Evolutionary conservation across 257 asterid species (phyloP), one percentile per base, ranked within the genome.

Genomic region (Fraxinus pennsylvanica): DNA sequence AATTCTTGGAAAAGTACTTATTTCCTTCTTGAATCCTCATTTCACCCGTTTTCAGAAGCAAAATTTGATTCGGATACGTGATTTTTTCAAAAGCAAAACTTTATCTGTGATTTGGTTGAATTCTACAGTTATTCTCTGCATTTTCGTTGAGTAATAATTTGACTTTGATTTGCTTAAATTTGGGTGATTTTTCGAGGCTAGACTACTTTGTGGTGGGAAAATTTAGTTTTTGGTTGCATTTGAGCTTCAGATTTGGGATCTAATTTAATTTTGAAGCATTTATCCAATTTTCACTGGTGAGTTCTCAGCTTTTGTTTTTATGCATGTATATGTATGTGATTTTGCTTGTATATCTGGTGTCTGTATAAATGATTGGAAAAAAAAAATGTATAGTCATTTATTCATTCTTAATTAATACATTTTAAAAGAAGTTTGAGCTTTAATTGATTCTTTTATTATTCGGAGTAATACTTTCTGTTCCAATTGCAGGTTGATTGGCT

Each of bases 11-110:
- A 78, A 70, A 61, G 77, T 74, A 71, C 57, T 21, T 21, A 0
- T 30, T 72, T 73, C 65, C 69, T 57, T 81, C 80, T 66, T 50
- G 74, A 77, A 76, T 74, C 79, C 71, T 75, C 80, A 50, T 29
- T 81, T 67, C 52, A 74, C 38, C 76, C 45, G 77, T 78, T 39
- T 39, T 73, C 41, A 41, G 29, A 50, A 30, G 71, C 6, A n/a
- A 61, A 41, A 41, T 41, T 78, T 59, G 67, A 29, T 36, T 27
- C 33, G 17, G 30, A 8, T 21, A 19, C 14, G 67, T 59, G 67
- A 59, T 32, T 9, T 12, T 25, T 27, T 63, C 17, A 25, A 61
- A 61, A 61, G 68, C 0, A 25, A 22, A 13, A 63, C 6, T 22
- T 63, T 25, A 0, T 27, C 13, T 25, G 6, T 63, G 35, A 2